Base-by-base conservation (phyloP, 495 filamentous ascomycete species). In the Aspergillus baeticus region DNA sequence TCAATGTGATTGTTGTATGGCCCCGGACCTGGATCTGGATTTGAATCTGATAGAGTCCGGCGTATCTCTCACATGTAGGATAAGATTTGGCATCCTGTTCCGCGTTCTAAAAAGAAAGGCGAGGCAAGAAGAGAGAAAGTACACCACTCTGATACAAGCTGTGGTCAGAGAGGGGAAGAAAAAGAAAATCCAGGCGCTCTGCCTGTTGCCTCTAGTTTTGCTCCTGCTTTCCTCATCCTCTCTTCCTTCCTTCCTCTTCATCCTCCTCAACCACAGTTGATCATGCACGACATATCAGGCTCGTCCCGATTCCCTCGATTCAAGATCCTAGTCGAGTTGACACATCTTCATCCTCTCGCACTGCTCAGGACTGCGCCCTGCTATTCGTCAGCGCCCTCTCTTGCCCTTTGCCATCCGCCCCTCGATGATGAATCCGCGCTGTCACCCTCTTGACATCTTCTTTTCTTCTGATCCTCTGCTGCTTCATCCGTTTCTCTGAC, bases 251-350 rank as follows among this genome's bases (percentile, higher is more conserved):
- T 21, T 10, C 18, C 14, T 14, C 34, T 21, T 15, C 47, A 17
- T 23, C 38, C 54, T 31, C 58, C 52, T 51, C 58, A 37, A 57
- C 55, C 38, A 33, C 45, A 56, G 58, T 57, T 44, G 49, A 57
- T 58, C 54, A 62, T 62, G 63, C 63, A 65, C 59, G 63, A 65
- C 63, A 65, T 65, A 62, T 65, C 59, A 57, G 59, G 53, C 52
- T 55, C 42, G 47, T 51, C 53, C 45, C 45, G 55, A 58, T 48
- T 42, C 46, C 41, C 48, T 51, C 63, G 49, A 53, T 55, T 56
- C 47, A 53, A 48, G 36, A 55, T 44, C 51, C 43, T 11, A 21
- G 54, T 51, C 59, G 50, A 65, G 44, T 59, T 55, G 56, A 60
- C 63, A 65, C 58, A 64, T 64, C 46, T 20, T 41, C 33, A 22